These are phyloP conservation scores for Plasmodium vivax DNA, from an alignment of 169 alveolate genomes.

Conservation along the genomic window DNA sequence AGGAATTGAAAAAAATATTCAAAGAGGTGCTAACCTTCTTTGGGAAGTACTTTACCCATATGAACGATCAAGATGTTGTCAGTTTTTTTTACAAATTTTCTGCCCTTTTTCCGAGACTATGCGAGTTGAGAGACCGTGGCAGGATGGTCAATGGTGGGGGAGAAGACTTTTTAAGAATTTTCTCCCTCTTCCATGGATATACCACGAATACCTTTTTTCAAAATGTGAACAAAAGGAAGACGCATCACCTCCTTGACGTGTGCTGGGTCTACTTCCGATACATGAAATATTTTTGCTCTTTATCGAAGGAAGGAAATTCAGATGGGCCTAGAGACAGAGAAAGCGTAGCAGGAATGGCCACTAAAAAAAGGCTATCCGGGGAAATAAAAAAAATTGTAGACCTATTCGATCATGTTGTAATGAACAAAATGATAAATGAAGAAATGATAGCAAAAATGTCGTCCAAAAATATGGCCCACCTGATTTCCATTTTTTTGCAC, in stretches of 20 bases:
- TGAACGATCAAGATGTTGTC: slow-evolving; percentile 1
- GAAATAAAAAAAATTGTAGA: slow-evolving; percentile 16
- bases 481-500: slow-evolving; percentile 42
- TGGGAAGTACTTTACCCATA: slow-evolving; percentile 11
- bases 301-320: not conserved
- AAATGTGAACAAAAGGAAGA: not conserved
- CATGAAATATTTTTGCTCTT: slow-evolving; percentile 17
- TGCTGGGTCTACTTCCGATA: slow-evolving; percentile 67
- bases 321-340: not conserved
- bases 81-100: slow-evolving; percentile 72
- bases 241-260: slow-evolving; percentile 15
- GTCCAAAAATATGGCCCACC: slow-evolving; percentile 65
- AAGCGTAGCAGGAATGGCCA: not conserved
- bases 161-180: slow-evolving; percentile 4
- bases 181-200: slow-evolving; percentile 15
- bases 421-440: slow-evolving; percentile 12
- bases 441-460: slow-evolving; percentile 14
- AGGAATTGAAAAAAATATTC: slow-evolving; percentile 8
- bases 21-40: slow-evolving; percentile 19
- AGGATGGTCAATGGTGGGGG: not conserved
- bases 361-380: not conserved
- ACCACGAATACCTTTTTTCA: slow-evolving; percentile 12
- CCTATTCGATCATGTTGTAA: slow-evolving; percentile 18
- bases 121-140: not conserved
- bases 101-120: slow-evolving; percentile 9